phyloP scores from a whole-genome alignment of 139 green algal species.

The Coccomyxa sp. region DNA sequence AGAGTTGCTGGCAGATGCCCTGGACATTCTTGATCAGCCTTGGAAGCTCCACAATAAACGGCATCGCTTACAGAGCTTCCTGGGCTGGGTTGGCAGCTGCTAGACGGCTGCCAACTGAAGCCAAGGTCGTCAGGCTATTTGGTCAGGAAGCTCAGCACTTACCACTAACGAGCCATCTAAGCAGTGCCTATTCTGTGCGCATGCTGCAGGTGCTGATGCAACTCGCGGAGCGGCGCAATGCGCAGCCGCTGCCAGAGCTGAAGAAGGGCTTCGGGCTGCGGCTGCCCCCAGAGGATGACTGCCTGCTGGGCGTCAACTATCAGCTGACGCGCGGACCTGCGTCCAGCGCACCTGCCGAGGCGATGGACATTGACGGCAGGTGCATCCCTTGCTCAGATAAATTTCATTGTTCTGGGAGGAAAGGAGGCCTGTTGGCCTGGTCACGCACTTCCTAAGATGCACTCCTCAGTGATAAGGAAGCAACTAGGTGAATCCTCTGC shows the following conservation, averaged over 20 bases:
- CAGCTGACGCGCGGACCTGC: conserved; percentile 21
- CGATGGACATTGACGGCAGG: too few species aligned
- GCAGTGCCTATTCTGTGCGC: background rate
- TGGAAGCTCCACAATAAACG: too few species aligned
- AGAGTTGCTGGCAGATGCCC: too few species aligned
- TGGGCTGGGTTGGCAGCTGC: background rate
- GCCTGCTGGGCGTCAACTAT: conserved; percentile 37
- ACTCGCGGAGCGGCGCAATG: conserved; percentile 44
- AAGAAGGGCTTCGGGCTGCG: conserved; percentile 23
- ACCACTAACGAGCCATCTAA: too few species aligned
- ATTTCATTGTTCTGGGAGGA: too few species aligned
- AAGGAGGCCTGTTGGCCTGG: too few species aligned
- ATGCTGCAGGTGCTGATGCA: conserved; percentile 16
- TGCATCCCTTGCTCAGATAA: too few species aligned
- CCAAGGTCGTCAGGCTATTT: background rate
- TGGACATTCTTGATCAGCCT: too few species aligned
- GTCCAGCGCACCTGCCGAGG: background rate
- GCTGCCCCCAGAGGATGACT: conserved; percentile 28
- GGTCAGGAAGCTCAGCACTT: background rate
- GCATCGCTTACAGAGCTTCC: background rate
- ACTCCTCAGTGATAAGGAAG: too few species aligned
- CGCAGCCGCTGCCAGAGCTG: conserved; percentile 31
- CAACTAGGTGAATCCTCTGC: too few species aligned
- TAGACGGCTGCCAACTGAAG: background rate
- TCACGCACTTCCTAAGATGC: too few species aligned